Conservation (phyloP, 352 stramenopile species). For the Globisporangium irregulare region DNA sequence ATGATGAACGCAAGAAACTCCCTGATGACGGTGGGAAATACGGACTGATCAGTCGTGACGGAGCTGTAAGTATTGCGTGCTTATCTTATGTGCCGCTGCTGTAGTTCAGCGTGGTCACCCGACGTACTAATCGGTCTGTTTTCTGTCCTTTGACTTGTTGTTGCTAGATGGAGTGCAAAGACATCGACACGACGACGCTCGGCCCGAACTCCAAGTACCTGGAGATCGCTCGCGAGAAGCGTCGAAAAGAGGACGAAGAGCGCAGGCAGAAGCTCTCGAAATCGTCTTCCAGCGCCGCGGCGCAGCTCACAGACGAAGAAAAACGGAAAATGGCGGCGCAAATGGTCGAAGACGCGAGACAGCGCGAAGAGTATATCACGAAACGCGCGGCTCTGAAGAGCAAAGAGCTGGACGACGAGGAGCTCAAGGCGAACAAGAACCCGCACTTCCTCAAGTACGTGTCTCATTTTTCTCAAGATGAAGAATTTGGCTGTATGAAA, state of each 20-base stretch:
- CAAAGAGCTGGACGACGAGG: slow-evolving; percentile 51
- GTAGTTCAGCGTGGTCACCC: neutral
- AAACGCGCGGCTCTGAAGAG: slow-evolving; percentile 52
- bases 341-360: slow-evolving; percentile 75
- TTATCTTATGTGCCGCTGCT: neutral
- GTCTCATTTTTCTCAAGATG: neutral
- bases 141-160: neutral
- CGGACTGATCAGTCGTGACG: slow-evolving; percentile 53
- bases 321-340: slow-evolving; percentile 54
- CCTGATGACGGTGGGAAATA: slow-evolving; percentile 48
- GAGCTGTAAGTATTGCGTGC: slow-evolving; percentile 34
- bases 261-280: slow-evolving; percentile 63
- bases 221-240: slow-evolving; percentile 64
- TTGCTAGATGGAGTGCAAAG: slow-evolving; percentile 50
- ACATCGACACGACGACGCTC: slow-evolving; percentile 73
- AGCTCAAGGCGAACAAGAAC: slow-evolving; percentile 49
- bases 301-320: slow-evolving; percentile 50
- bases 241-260: slow-evolving; percentile 67
- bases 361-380: slow-evolving; percentile 58
- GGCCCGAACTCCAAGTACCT: slow-evolving; percentile 79
- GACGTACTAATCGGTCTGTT: neutral
- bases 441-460: slow-evolving; percentile 77
- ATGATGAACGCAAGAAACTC: slow-evolving; percentile 17
- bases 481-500: neutral
- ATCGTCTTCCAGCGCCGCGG: slow-evolving; percentile 15